Percentiles rank a stretch among this genome's conserved stretches.
phyloP scores from a whole-genome alignment of 2,329 filamentous ascomycete genomes.

The Aspergillus sp. region DNA sequence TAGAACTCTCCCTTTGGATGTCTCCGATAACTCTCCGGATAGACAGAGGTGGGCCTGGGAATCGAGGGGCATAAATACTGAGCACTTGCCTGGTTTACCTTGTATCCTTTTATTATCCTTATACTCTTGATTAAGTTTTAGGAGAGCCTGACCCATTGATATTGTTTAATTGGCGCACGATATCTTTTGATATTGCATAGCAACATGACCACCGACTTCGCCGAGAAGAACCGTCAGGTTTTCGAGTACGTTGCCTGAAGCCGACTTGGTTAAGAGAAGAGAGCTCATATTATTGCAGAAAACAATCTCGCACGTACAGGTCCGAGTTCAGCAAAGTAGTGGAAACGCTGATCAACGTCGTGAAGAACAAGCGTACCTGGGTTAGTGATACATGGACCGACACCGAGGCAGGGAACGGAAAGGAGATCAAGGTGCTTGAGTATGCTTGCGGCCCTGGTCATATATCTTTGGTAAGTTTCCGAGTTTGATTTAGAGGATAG shows the following conservation, averaged over 20 bases:
- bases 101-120: not conserved
- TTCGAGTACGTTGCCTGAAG: constrained; percentile 5
- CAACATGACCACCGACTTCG: constrained; percentile 7
- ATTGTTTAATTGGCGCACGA: not conserved
- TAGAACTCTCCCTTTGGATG: constrained; percentile 2
- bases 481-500: not conserved
- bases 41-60: not conserved
- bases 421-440: constrained; percentile 60
- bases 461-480: constrained; percentile 58
- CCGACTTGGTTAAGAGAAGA: not conserved
- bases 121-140: not conserved
- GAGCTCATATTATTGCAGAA: not conserved
- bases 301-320: constrained; percentile 5
- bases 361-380: constrained; percentile 52
- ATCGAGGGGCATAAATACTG: constrained; percentile 1
- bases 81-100: not conserved
- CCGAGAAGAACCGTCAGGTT: constrained; percentile 9
- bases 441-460: constrained; percentile 74
- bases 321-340: constrained; percentile 1
- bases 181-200: not conserved
- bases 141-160: not conserved
- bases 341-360: constrained; percentile 1
- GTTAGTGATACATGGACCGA: constrained; percentile 59
- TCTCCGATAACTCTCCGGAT: no score
- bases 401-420: constrained; percentile 28